phyloP scores from a whole-genome alignment of 768 basidiomycete species.

The Boletus rex-veris region DNA sequence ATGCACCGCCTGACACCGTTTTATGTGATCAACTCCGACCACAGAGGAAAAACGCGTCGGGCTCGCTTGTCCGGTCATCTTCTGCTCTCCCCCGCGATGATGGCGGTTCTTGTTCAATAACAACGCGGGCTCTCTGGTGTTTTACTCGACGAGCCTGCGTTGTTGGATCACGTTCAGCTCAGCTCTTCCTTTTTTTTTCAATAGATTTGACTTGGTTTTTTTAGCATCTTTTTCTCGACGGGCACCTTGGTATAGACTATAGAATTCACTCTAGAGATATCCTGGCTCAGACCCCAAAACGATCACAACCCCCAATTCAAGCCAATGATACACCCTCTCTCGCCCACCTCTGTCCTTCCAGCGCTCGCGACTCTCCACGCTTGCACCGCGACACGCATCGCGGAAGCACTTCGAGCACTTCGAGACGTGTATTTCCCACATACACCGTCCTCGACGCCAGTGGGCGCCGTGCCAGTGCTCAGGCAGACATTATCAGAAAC shows the following conservation, averaged over 20 bases:
- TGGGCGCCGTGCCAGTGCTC: conserved; percentile 16
- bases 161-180: conserved; percentile 4
- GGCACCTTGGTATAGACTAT: conserved; percentile 11
- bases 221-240: neutral
- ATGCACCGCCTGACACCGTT: neutral
- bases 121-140: conserved; percentile 41
- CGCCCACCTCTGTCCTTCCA: conserved; percentile 57
- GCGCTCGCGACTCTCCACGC: conserved; percentile 43
- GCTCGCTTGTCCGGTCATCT: neutral
- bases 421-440: conserved; percentile 51
- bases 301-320: neutral
- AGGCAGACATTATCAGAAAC: conserved; percentile 11
- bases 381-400: conserved; percentile 37
- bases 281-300: neutral
- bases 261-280: conserved; percentile 12
- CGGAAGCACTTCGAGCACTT: conserved; percentile 42
- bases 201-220: conserved; percentile 1
- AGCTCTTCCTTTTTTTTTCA: neutral
- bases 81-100: conserved; percentile 23
- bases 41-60: neutral
- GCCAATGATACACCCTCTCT: conserved; percentile 14
- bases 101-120: conserved; percentile 54
- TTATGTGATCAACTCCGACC: conserved; percentile 12
- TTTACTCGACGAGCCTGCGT: conserved; percentile 18
- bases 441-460: conserved; percentile 9